phyloP scores from a whole-genome alignment of 2,329 filamentous ascomycete genomes.

The Kalmusia sp. region DNA sequence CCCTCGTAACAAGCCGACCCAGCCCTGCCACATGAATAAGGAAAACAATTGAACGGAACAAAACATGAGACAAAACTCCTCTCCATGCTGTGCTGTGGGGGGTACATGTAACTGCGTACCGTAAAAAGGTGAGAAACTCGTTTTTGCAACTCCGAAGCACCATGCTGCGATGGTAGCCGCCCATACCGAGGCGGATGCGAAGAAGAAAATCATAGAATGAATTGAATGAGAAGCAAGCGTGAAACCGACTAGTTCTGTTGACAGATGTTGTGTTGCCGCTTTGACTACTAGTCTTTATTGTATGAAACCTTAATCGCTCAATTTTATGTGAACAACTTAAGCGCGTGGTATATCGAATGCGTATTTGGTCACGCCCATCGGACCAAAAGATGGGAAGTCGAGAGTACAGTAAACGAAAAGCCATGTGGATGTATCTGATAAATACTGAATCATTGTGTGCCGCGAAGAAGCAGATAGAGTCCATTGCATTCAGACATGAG shows the following conservation, averaged over 20 bases:
- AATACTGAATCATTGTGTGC: no score
- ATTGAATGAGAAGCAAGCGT: neutral
- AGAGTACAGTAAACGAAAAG: no score
- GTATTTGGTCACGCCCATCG: neutral
- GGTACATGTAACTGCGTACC: constrained; percentile 5
- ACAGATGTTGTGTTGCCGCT: neutral
- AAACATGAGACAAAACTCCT: neutral
- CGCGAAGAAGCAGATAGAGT: no score
- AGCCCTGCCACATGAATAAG: neutral
- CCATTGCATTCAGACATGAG: no score
- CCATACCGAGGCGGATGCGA: neutral
- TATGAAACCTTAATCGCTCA: neutral
- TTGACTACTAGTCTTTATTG: neutral
- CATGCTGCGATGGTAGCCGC: neutral
- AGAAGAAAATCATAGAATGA: neutral
- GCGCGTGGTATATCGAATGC: neutral
- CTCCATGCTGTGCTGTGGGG: constrained; percentile 5
- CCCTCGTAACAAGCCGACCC: neutral
- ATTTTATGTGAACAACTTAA: neutral
- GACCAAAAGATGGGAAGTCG: no score
- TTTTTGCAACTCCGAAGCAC: constrained; percentile 3
- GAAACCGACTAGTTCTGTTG: neutral
- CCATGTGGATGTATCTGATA: no score
- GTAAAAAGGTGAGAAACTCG: neutral
- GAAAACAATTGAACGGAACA: neutral